These are phyloP conservation scores for Ophiostoma perfectum DNA, from an alignment of 2,329 filamentous ascomycete genomes.

Conservation along the genomic window DNA sequence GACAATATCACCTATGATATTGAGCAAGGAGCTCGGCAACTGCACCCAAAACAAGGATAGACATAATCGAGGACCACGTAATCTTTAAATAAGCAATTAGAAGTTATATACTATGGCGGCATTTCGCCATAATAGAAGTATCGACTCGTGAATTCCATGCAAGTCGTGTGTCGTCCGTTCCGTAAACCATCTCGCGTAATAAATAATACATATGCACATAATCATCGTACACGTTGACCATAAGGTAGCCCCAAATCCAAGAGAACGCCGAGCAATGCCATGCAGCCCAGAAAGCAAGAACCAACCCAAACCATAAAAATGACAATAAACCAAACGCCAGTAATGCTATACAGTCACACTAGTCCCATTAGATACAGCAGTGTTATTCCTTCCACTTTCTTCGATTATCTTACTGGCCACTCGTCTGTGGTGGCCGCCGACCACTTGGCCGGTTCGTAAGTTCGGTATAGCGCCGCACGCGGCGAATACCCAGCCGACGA, in stretches of 20 bases:
- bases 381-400: background rate
- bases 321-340: background rate
- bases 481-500: conserved; percentile 41
- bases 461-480: conserved; percentile 44
- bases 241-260: background rate
- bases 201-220: background rate
- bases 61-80: too few species aligned
- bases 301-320: background rate
- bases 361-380: conserved; percentile 4
- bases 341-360: background rate
- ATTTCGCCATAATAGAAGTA: too few species aligned
- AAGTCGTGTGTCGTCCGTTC: background rate
- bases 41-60: too few species aligned
- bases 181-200: background rate
- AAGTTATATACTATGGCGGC: too few species aligned
- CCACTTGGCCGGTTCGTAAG: conserved; percentile 27
- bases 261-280: background rate
- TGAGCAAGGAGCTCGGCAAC: too few species aligned
- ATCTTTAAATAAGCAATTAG: too few species aligned
- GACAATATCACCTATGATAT: too few species aligned
- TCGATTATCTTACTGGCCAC: background rate
- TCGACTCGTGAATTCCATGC: background rate
- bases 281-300: background rate
- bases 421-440: conserved; percentile 16
- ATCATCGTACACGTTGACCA: background rate